Evolutionary conservation across 78 protist species (phyloP).

Genomic region (Guillardia theta): DNA sequence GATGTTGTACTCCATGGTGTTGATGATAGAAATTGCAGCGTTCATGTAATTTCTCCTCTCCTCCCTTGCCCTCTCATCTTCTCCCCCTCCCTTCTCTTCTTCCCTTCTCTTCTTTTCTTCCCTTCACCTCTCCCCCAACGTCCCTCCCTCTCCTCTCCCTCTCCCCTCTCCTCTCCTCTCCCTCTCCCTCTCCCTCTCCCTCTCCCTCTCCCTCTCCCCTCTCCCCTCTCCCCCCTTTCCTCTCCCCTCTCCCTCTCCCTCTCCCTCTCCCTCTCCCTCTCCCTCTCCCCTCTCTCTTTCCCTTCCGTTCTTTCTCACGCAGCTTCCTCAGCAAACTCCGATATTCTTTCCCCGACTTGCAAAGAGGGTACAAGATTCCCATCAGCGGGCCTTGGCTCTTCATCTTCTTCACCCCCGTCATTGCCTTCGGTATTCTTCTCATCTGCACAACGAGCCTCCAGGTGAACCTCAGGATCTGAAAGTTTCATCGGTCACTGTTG

Average conservation of each 20-base stretch:
- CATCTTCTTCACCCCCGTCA: neutral
- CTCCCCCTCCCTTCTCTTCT: neutral
- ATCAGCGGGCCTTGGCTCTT: neutral
- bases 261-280: neutral
- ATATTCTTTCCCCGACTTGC: neutral
- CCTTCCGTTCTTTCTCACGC: neutral
- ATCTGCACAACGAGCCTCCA: neutral
- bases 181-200: neutral
- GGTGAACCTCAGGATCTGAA: too few relatives aligned
- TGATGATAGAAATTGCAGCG: neutral
- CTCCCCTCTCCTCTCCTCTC: neutral
- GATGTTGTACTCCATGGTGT: neutral
- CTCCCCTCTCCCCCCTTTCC: neutral
- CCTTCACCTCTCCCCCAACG: neutral
- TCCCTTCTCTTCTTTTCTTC: neutral
- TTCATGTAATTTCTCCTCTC: neutral
- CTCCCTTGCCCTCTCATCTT: neutral
- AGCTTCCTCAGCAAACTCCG: neutral
- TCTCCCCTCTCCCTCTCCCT: neutral
- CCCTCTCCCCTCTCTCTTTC: neutral
- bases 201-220: neutral
- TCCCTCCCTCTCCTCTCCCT: neutral
- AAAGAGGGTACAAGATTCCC: neutral
- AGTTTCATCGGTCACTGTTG: too few relatives aligned
- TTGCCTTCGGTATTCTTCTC: neutral